A percentile compares a stretch with the other conserved stretches of the same genome.
Conservation (phyloP, 129 eudicot genomes). For the Calendula officinalis region DNA sequence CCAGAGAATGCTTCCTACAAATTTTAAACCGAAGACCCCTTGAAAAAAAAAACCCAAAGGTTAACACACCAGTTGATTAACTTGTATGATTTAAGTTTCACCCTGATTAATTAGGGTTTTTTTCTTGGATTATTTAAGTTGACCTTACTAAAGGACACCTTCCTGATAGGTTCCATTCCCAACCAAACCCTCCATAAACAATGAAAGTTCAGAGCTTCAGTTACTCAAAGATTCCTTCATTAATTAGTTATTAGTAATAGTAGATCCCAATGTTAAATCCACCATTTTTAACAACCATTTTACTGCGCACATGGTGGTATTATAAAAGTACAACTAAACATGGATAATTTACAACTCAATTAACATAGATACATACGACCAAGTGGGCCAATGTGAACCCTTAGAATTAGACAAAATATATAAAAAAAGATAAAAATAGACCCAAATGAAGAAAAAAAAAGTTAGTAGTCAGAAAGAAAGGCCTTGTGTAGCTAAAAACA, state of each 20-base stretch:
- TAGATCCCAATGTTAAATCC: constrained; percentile 32
- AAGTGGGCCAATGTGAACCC: too few species aligned
- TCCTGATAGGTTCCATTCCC: constrained; percentile 21
- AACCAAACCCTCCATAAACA: constrained; percentile 23
- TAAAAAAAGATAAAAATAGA: too few species aligned
- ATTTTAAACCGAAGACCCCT: too few species aligned
- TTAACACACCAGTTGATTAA: too few species aligned
- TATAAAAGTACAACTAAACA: background rate
- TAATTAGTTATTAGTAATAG: constrained; percentile 9
- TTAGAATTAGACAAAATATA: too few species aligned
- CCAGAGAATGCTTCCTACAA: too few species aligned
- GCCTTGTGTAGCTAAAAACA: too few species aligned
- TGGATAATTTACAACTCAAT: background rate
- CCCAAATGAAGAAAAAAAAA: too few species aligned
- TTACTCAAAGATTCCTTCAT: constrained; percentile 28
- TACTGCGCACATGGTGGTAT: constrained; percentile 22
- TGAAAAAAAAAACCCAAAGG: too few species aligned
- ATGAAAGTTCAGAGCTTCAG: constrained; percentile 24
- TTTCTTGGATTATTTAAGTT: constrained; percentile 10
- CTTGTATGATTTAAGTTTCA: background rate
- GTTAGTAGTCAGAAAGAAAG: too few species aligned
- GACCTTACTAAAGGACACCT: constrained; percentile 17
- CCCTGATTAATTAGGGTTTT: background rate
- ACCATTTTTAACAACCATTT: constrained; percentile 16
- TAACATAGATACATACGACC: background rate